Conservation (phyloP, 2,329 filamentous ascomycete genomes). For the Xylariaceae sp. region DNA sequence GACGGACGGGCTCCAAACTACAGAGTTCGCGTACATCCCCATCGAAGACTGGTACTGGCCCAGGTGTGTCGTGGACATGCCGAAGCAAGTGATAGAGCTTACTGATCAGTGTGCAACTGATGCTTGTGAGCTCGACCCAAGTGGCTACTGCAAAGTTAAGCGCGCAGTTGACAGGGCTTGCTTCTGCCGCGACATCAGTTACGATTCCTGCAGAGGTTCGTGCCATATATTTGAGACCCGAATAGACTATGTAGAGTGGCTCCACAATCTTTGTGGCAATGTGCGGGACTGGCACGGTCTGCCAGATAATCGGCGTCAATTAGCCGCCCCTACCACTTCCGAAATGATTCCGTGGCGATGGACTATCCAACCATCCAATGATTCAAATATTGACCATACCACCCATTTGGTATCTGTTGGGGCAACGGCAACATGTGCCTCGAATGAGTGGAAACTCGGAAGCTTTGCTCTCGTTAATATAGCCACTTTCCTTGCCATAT, state of each 20-base stretch:
- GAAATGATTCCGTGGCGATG: constrained; percentile 16
- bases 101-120: constrained; percentile 11
- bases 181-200: constrained; percentile 13
- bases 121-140: constrained; percentile 11
- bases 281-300: constrained; percentile 17
- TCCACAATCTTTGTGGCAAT: constrained; percentile 11
- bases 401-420: too few relatives aligned
- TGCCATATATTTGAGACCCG: constrained; percentile 19
- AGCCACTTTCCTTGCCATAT: constrained; percentile 10
- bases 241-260: constrained; percentile 18
- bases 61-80: constrained; percentile 1
- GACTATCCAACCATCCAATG: too few relatives aligned
- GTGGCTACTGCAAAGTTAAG: constrained; percentile 16
- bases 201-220: constrained; percentile 15
- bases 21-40: constrained; percentile 3
- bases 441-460: constrained; percentile 17
- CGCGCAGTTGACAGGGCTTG: constrained; percentile 14
- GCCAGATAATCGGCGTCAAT: constrained; percentile 13
- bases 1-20: constrained; percentile 10
- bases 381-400: too few relatives aligned
- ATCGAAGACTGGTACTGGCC: constrained; percentile 12
- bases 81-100: constrained; percentile 5
- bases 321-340: constrained; percentile 1
- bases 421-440: constrained; percentile 3
- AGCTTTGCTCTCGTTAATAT: constrained; percentile 13